These are phyloP conservation scores for Kurtzmaniella quercitrusa DNA, from an alignment of 1,139 yeast genomes.

Conservation along the genomic window DNA sequence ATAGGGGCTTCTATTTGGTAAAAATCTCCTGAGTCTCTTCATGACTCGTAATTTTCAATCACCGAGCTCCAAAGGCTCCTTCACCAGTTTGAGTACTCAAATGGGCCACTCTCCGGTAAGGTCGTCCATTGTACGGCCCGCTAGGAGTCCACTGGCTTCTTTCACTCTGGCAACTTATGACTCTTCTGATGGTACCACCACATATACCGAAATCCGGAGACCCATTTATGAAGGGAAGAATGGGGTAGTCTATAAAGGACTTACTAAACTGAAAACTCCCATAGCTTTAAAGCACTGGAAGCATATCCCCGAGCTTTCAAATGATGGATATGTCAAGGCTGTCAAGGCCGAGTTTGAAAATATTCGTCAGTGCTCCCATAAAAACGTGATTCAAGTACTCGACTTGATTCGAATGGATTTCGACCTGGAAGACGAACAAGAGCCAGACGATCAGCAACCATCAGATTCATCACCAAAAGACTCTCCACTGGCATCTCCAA, in stretches of 20 bases:
- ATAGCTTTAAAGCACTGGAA: constrained; percentile 11
- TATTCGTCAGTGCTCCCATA: constrained; percentile 23
- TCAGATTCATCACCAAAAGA: neutral
- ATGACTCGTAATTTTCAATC: neutral
- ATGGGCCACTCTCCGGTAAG: neutral
- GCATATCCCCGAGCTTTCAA: constrained; percentile 13
- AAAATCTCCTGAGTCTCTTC: no score
- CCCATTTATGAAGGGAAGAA: constrained; percentile 45
- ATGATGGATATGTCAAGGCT: constrained; percentile 12
- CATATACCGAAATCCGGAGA: constrained; percentile 5
- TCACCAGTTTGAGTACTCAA: neutral
- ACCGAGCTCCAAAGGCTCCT: neutral
- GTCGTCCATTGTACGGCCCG: neutral
- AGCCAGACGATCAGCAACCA: constrained; percentile 10
- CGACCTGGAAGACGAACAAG: constrained; percentile 9
- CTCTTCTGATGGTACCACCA: constrained; percentile 6
- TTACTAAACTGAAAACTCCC: constrained; percentile 5
- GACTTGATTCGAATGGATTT: constrained; percentile 16
- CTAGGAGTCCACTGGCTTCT: neutral
- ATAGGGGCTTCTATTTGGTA: no score
- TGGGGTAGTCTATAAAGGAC: constrained; percentile 29
- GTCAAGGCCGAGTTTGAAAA: constrained; percentile 29
- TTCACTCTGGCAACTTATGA: neutral
- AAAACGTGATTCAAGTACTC: constrained; percentile 26
- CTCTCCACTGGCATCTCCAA: no score